phyloP scores from a whole-genome alignment of 2,329 filamentous ascomycete genomes.

The Fonsecaea monophora region DNA sequence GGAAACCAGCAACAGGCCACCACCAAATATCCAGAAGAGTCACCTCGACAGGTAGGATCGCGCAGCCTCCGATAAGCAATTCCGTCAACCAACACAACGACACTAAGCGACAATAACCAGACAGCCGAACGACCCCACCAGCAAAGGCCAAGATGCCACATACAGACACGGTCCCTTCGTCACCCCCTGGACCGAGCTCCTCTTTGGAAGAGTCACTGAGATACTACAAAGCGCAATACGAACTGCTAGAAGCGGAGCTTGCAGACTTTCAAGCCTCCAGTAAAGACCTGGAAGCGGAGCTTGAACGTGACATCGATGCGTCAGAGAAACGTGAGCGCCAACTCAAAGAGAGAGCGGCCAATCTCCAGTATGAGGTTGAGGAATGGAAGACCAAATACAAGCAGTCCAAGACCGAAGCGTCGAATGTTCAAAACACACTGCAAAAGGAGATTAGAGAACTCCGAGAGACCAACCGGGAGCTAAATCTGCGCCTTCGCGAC shows the following conservation, averaged over 20 bases:
- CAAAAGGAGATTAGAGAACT: conserved; percentile 96
- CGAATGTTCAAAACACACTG: conserved; percentile 78
- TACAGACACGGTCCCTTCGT: conserved; percentile 42
- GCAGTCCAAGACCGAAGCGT: conserved; percentile 88
- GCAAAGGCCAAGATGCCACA: conserved; percentile 31
- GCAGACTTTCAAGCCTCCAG: conserved; percentile 93
- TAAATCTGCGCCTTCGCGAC: conserved; percentile 85
- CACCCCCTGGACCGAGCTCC: conserved; percentile 49
- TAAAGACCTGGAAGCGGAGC: conserved; percentile 88
- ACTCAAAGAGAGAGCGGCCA: conserved; percentile 85
- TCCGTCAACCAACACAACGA: conserved; percentile 2
- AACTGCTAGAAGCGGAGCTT: conserved; percentile 87
- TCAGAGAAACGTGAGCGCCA: conserved; percentile 90
- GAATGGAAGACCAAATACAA: conserved; percentile 99
- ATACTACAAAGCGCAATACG: conserved; percentile 97
- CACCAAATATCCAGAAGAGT: conserved; percentile 7
- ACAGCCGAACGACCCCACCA: conserved; percentile 1
- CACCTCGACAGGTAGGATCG: conserved; percentile 6
- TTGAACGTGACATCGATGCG: conserved; percentile 94
- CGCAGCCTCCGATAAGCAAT: background rate
- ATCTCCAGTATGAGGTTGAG: conserved; percentile 84
- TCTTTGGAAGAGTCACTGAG: conserved; percentile 75
- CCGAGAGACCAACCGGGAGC: conserved; percentile 79
- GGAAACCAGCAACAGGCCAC: conserved; percentile 9
- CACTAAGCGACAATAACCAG: conserved; percentile 7